Evolutionary conservation across 768 basidiomycete genomes (phyloP), one percentile per base, ranked within the genome.

Genomic region (Serendipita sp.): DNA sequence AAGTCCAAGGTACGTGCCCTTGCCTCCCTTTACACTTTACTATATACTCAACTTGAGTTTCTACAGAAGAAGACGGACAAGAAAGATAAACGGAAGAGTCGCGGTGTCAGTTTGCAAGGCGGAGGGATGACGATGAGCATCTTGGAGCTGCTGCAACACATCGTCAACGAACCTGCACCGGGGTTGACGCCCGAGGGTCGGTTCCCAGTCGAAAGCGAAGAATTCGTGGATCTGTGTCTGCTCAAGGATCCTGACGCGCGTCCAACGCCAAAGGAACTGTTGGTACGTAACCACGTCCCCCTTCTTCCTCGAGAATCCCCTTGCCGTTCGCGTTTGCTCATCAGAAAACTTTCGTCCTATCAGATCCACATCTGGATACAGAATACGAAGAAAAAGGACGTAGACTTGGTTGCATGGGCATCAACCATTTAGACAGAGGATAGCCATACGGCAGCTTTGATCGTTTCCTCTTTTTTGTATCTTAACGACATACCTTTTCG

Each of bases 41-140:
- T 41, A 3, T 41, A 41, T 13, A 13, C 38, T 30, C 15, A 54
- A 8, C 10, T 8, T 10, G 53, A 54, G 10, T 30, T 11, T 54
- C 24, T 8, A 60, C 35, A 47, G 69, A 82, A 76, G 58, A 68
- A 75, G 66, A 69, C 64, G 15, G 54, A 66, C 7, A 88, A 87
- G 78, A 85, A 86, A 74, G 88, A 89, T 68, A 88, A 86, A 75
- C 78, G 87, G 71, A 92, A 91, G 81, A 90, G 88, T 72, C 88
- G 84, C 70, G 95, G 95, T 56, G 95, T 97, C 65, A 89, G 86
- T 69, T 75, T 96, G 68, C 92, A 94, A 72, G 95, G 95, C 44
- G 90, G 92, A 1, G 89, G 88, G 35, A 93, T 92, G 88, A 96
- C 92, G 68, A 97, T 99, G 94, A 90, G 88, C 70, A 98, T 99